Percentiles rank a stretch among this genome's conserved stretches.
Evolutionary conservation across 805 yeast genomes (phyloP).

Genomic region (Cyberlindnera meyerae): DNA sequence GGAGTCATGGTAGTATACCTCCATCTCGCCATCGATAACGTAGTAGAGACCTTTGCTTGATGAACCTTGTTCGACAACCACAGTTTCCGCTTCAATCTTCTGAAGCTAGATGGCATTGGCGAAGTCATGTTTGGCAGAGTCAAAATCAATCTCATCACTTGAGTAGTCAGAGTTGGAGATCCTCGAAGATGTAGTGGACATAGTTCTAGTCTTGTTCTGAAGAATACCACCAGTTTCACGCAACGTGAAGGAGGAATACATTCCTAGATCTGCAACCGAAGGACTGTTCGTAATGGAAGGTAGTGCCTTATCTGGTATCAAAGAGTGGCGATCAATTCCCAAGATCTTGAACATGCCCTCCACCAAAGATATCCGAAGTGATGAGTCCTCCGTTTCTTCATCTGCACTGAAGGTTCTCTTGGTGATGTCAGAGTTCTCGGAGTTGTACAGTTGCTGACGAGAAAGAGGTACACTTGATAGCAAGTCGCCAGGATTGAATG

Average conservation of each 20-base stretch:
- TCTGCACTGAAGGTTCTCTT: constrained; percentile 14
- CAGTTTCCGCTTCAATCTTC: constrained; percentile 46
- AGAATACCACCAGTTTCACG: background rate
- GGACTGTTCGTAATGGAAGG: constrained; percentile 20
- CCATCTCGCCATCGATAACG: constrained; percentile 73
- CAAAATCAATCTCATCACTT: constrained; percentile 36
- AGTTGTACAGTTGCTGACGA: constrained; percentile 24
- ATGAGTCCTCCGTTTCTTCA: constrained; percentile 68
- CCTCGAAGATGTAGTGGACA: constrained; percentile 4
- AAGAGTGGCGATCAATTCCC: constrained; percentile 50
- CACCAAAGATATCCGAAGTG: constrained; percentile 57
- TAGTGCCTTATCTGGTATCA: constrained; percentile 22
- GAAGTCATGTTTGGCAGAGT: constrained; percentile 51
- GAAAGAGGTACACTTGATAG: constrained; percentile 75
- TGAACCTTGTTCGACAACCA: constrained; percentile 58
- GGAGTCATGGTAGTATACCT: constrained; percentile 47
- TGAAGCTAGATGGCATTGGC: constrained; percentile 55
- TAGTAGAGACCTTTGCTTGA: constrained; percentile 72
- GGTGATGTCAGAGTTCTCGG: constrained; percentile 1
- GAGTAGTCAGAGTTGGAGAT: constrained; percentile 9
- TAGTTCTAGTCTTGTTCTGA: constrained; percentile 4
- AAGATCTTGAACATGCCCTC: constrained; percentile 66
- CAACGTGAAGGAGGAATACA: constrained; percentile 9
- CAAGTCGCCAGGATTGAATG: constrained; percentile 79
- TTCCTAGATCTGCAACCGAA: constrained; percentile 10